phyloP scores from a whole-genome alignment of 192 early-diverging fungal genomes.

The Coemansia pectinata region DNA sequence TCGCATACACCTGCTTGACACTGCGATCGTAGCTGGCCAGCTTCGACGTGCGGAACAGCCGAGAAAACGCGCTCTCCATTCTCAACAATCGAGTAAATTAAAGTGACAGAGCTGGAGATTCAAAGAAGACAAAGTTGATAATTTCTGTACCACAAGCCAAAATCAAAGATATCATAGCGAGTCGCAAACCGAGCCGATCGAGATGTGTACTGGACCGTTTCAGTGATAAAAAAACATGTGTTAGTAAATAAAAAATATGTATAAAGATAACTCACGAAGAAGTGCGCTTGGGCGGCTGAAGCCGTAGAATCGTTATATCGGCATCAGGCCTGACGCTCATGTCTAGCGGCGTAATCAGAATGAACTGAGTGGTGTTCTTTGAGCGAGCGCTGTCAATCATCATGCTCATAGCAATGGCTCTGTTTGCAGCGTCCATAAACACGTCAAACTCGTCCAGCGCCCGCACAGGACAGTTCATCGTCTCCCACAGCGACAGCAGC shows the following conservation, averaged over 20 bases:
- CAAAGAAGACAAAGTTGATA: background rate
- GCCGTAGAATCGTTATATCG: slow-evolving; percentile 54
- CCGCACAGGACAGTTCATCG: slow-evolving; percentile 88
- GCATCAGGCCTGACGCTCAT: slow-evolving; percentile 63
- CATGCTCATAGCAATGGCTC: slow-evolving; percentile 81
- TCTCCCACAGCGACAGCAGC: slow-evolving; percentile 90
- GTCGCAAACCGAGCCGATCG: slow-evolving; percentile 4
- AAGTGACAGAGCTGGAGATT: background rate
- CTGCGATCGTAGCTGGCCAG: slow-evolving; percentile 67
- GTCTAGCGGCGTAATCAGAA: slow-evolving; percentile 95
- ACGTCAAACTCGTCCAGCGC: slow-evolving; percentile 99
- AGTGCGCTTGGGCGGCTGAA: slow-evolving; percentile 57
- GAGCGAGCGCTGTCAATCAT: slow-evolving; percentile 82
- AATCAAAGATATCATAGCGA: background rate
- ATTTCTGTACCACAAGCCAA: background rate
- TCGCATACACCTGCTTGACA: slow-evolving; percentile 73
- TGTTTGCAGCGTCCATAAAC: slow-evolving; percentile 99
- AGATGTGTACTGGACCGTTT: background rate
- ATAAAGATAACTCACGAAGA: background rate
- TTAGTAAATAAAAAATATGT: background rate
- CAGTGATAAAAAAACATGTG: too few species aligned
- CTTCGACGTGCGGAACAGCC: slow-evolving; percentile 67
- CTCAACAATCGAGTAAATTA: background rate
- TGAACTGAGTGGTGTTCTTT: slow-evolving; percentile 79
- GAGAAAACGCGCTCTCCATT: slow-evolving; percentile 68